Conservation (phyloP, 768 basidiomycete genomes). For the Paxillus involutus region DNA sequence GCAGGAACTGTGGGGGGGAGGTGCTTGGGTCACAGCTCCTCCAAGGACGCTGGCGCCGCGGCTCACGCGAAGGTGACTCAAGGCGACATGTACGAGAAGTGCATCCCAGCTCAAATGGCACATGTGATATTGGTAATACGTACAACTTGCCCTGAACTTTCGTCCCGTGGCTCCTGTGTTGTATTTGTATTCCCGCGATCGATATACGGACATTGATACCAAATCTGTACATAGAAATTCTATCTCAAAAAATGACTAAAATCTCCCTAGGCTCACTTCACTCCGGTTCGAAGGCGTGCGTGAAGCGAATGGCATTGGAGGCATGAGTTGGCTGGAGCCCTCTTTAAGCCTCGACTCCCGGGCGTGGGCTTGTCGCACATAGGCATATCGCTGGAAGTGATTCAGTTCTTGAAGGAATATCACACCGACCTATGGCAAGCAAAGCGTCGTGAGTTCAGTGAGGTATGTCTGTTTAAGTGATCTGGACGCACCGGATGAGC, state of each 20-base stretch:
- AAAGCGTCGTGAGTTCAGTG: conserved; percentile 1
- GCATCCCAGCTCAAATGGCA: too few species aligned
- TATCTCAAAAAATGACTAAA: conserved; percentile 17
- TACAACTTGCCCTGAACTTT: too few species aligned
- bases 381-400: conserved; percentile 88
- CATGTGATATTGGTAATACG: too few species aligned
- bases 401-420: conserved; percentile 78
- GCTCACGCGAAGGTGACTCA: too few species aligned
- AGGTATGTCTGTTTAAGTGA: too few species aligned
- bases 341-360: conserved; percentile 47
- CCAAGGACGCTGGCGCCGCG: too few species aligned
- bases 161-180: too few species aligned
- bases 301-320: conserved; percentile 31
- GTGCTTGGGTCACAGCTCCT: conserved; percentile 4
- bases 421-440: conserved; percentile 62
- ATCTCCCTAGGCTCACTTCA: conserved; percentile 41
- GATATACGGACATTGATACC: too few species aligned
- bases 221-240: too few species aligned
- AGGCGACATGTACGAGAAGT: too few species aligned
- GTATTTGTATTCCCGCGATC: too few species aligned
- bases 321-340: conserved; percentile 31
- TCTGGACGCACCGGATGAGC: too few species aligned
- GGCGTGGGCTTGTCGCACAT: conserved; percentile 77
- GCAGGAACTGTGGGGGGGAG: conserved; percentile 8
- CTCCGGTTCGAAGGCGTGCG: conserved; percentile 48